Evolutionary conservation across 495 filamentous ascomycete species (phyloP).

Genomic region (Penicillium malachiteum): DNA sequence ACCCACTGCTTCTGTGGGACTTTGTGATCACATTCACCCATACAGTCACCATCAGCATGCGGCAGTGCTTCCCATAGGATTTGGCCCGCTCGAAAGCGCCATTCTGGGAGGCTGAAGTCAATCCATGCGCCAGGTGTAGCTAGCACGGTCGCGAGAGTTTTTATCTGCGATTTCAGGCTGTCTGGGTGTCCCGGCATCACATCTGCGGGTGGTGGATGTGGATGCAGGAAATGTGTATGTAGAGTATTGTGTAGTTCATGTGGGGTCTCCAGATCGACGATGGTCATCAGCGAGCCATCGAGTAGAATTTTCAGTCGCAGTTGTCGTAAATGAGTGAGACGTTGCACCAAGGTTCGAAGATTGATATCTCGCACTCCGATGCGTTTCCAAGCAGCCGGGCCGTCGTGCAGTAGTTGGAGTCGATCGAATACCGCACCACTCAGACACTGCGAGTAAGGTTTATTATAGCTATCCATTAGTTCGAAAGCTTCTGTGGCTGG

Average conservation of each 20-base stretch:
- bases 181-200: slow-evolving; percentile 27
- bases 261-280: slow-evolving; percentile 43
- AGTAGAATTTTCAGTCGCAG: slow-evolving; percentile 38
- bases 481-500: slow-evolving; percentile 36
- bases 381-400: slow-evolving; percentile 38
- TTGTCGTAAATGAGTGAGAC: slow-evolving; percentile 42
- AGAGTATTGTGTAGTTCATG: slow-evolving; percentile 45
- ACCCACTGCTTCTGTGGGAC: slow-evolving; percentile 33
- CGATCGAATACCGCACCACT: slow-evolving; percentile 37
- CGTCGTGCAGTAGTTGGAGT: slow-evolving; percentile 33
- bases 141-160: slow-evolving; percentile 46
- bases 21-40: slow-evolving; percentile 37
- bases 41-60: slow-evolving; percentile 51
- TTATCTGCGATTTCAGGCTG: slow-evolving; percentile 52
- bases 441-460: slow-evolving; percentile 34
- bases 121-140: slow-evolving; percentile 60
- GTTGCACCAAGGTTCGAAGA: slow-evolving; percentile 36
- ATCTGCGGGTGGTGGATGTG: slow-evolving; percentile 26
- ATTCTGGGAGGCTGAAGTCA: slow-evolving; percentile 76
- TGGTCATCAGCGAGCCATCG: slow-evolving; percentile 29
- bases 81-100: slow-evolving; percentile 78
- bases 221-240: slow-evolving; percentile 46
- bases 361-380: slow-evolving; percentile 44
- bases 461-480: slow-evolving; percentile 35
- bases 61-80: slow-evolving; percentile 67